These are phyloP conservation scores for Saksenaea oblongispora DNA, from an alignment of 371 early-diverging fungal genomes.

Conservation along the genomic window DNA sequence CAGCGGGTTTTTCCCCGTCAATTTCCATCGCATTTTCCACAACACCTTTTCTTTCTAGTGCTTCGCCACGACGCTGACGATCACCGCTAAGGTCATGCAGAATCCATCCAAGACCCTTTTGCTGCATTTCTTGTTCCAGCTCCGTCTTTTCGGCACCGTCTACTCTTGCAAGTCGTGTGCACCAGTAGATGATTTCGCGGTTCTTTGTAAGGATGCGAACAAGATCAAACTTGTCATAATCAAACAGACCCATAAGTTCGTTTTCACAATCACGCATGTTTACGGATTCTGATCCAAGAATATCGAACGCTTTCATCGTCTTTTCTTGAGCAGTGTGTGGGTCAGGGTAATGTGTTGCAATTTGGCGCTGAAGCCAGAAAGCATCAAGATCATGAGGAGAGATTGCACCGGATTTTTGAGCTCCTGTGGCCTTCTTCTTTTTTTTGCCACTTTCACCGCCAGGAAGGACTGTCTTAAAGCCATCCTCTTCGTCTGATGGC, in stretches of 20 bases:
- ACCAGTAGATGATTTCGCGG: constrained; percentile 90
- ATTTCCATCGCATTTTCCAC: constrained; percentile 62
- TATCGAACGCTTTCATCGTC: constrained; percentile 72
- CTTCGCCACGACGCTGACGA: constrained; percentile 70
- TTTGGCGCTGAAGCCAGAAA: constrained; percentile 94
- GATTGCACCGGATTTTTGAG: constrained; percentile 37
- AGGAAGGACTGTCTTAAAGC: constrained; percentile 57
- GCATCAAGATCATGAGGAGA: constrained; percentile 90
- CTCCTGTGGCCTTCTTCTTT: constrained; percentile 26
- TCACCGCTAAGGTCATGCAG: constrained; percentile 69
- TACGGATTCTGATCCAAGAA: constrained; percentile 68
- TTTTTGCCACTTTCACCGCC: constrained; percentile 42
- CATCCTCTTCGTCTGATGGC: constrained; percentile 49
- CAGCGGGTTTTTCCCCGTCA: constrained; percentile 24
- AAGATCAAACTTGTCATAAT: constrained; percentile 91
- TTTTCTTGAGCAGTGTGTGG: constrained; percentile 87
- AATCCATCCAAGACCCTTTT: constrained; percentile 69
- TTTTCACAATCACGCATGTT: constrained; percentile 90
- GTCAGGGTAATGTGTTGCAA: constrained; percentile 81
- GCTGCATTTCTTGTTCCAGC: constrained; percentile 73
- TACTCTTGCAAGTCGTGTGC: constrained; percentile 84
- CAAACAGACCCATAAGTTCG: constrained; percentile 90
- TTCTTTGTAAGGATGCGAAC: constrained; percentile 87
- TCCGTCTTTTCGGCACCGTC: constrained; percentile 52
- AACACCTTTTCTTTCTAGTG: constrained; percentile 70